Evolutionary conservation across 495 filamentous ascomycete species (phyloP).

Genomic region (Penicillium ochrochloron): DNA sequence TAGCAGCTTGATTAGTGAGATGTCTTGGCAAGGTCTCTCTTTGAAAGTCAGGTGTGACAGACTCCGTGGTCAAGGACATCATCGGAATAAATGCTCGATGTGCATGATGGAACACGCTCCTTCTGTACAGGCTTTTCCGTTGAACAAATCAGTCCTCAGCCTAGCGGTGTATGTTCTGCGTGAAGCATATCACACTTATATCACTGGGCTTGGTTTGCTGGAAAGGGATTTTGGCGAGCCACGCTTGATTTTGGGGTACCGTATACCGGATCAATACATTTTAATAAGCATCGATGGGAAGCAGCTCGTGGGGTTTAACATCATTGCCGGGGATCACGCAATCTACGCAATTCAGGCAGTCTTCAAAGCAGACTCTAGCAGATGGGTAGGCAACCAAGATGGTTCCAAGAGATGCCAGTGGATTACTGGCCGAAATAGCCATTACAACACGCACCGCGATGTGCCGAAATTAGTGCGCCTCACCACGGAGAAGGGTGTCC

Average conservation of each 20-base stretch:
- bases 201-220: slow-evolving; percentile 11
- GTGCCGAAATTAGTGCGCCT: slow-evolving; percentile 3
- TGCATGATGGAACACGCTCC: slow-evolving; percentile 6
- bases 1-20: not conserved
- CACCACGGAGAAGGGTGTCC: slow-evolving; percentile 6
- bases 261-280: slow-evolving; percentile 11
- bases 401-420: not conserved
- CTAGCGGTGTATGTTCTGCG: slow-evolving; percentile 9
- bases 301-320: slow-evolving; percentile 9
- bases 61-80: not conserved
- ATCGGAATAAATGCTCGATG: not conserved
- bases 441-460: not conserved
- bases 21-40: slow-evolving; percentile 3
- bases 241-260: slow-evolving; percentile 10
- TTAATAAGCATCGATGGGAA: slow-evolving; percentile 1
- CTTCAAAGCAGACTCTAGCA: not conserved
- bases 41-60: not conserved
- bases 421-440: not conserved
- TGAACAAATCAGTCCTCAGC: not conserved
- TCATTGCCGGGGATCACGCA: slow-evolving; percentile 2
- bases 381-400: slow-evolving; percentile 7
- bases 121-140: slow-evolving; percentile 10
- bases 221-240: not conserved
- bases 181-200: slow-evolving; percentile 11
- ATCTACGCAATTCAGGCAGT: slow-evolving; percentile 10